Conservation (phyloP, 2,329 filamentous ascomycete genomes). For the Xylaria sp. region DNA sequence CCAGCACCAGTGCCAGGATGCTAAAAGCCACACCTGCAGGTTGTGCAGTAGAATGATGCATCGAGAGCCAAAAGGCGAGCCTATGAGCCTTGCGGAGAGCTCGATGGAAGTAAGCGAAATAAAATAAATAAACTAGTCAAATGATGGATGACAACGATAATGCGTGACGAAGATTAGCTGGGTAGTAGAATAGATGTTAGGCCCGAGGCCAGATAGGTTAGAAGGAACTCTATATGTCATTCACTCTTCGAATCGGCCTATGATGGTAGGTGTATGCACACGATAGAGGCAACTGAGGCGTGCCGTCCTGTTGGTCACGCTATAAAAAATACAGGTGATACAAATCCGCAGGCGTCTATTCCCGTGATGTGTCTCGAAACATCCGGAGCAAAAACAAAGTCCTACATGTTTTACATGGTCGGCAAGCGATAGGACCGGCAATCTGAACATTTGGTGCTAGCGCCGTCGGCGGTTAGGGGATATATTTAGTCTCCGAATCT, state of each 20-base stretch:
- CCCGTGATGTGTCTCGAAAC: background rate
- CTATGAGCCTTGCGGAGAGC: background rate
- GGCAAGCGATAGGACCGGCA: constrained; percentile 28
- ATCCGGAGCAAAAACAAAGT: background rate
- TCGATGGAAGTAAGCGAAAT: constrained; percentile 26
- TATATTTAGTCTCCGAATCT: constrained; percentile 26
- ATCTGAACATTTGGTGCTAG: constrained; percentile 36
- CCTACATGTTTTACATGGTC: constrained; percentile 9
- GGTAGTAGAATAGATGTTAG: constrained; percentile 9
- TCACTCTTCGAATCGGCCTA: background rate
- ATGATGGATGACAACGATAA: constrained; percentile 27
- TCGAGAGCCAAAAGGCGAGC: constrained; percentile 6
- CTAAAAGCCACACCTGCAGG: constrained; percentile 35
- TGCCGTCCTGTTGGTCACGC: constrained; percentile 1
- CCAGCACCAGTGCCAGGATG: constrained; percentile 17
- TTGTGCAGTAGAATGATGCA: constrained; percentile 38
- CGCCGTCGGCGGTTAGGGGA: constrained; percentile 19
- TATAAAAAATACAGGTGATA: background rate
- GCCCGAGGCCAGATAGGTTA: background rate
- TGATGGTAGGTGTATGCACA: background rate
- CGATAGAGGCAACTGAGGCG: background rate
- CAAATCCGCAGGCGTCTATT: constrained; percentile 9
- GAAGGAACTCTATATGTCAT: background rate
- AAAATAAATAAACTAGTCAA: constrained; percentile 31
- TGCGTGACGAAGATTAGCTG: constrained; percentile 24